Evolutionary conservation across 1,284 basidiomycete species (phyloP), one percentile per base, ranked within the genome.

Genomic region (Ganoderma sinense): DNA sequence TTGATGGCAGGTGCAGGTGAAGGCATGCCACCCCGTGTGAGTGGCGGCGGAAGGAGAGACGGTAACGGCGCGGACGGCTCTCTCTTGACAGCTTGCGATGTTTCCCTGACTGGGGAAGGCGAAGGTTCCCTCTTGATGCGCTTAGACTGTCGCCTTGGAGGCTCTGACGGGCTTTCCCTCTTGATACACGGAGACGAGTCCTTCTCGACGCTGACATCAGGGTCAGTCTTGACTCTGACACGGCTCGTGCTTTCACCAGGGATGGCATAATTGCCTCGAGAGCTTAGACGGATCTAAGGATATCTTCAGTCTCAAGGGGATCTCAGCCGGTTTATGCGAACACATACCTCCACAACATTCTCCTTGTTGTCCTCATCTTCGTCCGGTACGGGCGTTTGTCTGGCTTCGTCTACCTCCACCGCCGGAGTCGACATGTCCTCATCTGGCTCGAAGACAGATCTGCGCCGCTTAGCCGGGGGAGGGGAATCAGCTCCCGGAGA

Each of bases 251-350:
- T 39, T 59, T 61, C 59, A 18, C 59, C 48, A 2, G 67, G 63
- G 20, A 68, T 61, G 18, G 64, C 33, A n/a, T 66, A 69, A 13
- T 62, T 63, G 43, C 66, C 41, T 43, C 23, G 43, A 6, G 64
- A 63, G 36, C 68, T 69, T 16, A 66, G 68, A 53, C 23, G 68
- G 23, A 69, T 40, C 68, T 69, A 51, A 7, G 18, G 2, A 23
- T 6, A 5, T 13, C 16, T 23, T 48, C 45, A 48, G n/a, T 48
- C 18, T 2, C 18, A 33, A 41, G 6, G 13, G 7, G 33, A 23
- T 33, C 31, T 33, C 31, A 16, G 20, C 23, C 16, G 20, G 16
- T 4, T 18, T 2, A 31, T 20, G 8, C 8, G 40, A 18, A 6
- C 26, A 23, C 67, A 8, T 23, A 64, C 67, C 56, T 68, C 67